Base-by-base conservation (phyloP, 73 alveolate genomes). In the Paramecium biaurelia region DNA sequence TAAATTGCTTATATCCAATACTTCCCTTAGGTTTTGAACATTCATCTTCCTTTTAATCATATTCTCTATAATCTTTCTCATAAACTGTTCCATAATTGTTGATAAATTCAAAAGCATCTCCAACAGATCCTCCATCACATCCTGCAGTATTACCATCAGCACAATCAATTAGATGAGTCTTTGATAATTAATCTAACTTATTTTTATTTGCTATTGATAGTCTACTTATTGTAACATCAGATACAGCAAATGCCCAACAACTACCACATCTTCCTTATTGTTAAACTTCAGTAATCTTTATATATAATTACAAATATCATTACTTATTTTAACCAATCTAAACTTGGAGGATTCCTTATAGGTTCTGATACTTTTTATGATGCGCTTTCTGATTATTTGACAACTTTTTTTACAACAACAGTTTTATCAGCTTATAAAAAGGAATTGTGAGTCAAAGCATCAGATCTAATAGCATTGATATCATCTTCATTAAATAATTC, bases 221-320 rank as follows among this genome's bases (percentile, higher is more conserved):
- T 21, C 90, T 41, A 79, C 90, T 79, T 4, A 47, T 24, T 4
- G 42, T 30, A 6, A 45, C 72, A 79, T 79, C 90, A 23, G 90
- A 9, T 23, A 21, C 26, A 14, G 90, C 74, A 34, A 79, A 79
- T 41, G 90, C 90, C 90, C 90, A 79, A 79, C 90, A 79, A 43
- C 76, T 43, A 10, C 90, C 90, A 47, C 90, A 79, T 26, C 45
- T 21, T 12, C 90, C 90, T 79, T 79, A 47, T 24, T 79, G 14
- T 79, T 47, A 20, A 4, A 45, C 76, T 43, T 32, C 49, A 30
- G 90, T 41, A 3, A 41, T 74, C 87, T 79, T 23, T 7, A 72
- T 14, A 72, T 14, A 28, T 34, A 12, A 20, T 79, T 43, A 2
- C 12, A 20, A 43, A 18, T 7, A 21, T 53, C 10, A 2, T 63